Base-by-base conservation (phyloP, 202 grass and related monocot genomes). In the Carex sylvatica region DNA sequence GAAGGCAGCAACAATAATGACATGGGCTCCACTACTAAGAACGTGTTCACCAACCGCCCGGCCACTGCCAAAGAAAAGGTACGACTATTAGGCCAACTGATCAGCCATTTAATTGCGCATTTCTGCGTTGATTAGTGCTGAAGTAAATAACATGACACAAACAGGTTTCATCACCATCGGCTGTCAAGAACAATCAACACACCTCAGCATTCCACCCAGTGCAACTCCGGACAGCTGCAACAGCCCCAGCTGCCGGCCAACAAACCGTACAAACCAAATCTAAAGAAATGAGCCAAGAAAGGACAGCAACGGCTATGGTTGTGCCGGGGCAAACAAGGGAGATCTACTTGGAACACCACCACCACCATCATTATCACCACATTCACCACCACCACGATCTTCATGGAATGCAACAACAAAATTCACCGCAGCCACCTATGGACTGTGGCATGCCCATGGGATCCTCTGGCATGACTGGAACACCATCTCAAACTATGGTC, bases 1-100 rank as follows among this genome's bases (percentile, higher is more conserved):
- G 89, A 85, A 15, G 91, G 86, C 79, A 91, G 87, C 83, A 88
- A 94, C 24, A 91, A 93, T 81, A 91, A 98, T 51, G 92, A 88
- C 80, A 95, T 93, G 89, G 92, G 85, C 28, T 94, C 95, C 69
- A 91, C 87, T 59, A 95, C 85, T 15, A 93, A 88, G 90, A 91
- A 88, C n/a, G 85, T 83, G 16, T 80, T 81, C 81, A 82, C 90
- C n/a, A 93, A 92, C 40, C 82, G 84, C 35, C 6, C 47, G 11
- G 2, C 81, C 7, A 9, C 69, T 51, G 16, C 63, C 9, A 84
- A 84, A 65, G 82, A 84, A 62, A 84, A 88, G 52, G 64, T 83
- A 84, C 7, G 30, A 58, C 52, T 59, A 58, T 59, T 77, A 77
- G 28, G 74, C 52, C 18, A 56, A 35, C 28, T 0, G 3, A 58